Evolutionary conservation across 2,329 filamentous ascomycete species (phyloP).

Genomic region (Trichocomaceae sp.): DNA sequence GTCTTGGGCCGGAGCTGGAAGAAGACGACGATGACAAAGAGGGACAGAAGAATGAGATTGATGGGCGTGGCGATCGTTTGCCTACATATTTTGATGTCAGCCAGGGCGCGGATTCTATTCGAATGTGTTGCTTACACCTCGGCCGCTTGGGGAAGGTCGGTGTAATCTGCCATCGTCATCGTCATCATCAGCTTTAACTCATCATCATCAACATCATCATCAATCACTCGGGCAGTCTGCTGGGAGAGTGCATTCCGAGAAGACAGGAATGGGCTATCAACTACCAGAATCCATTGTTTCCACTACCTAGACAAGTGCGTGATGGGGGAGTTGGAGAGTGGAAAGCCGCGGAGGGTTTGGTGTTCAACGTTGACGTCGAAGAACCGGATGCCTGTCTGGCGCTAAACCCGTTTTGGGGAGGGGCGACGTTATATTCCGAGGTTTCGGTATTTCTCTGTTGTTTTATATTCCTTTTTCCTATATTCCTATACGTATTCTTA

Average conservation of each 20-base stretch:
- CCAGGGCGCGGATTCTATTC: neutral
- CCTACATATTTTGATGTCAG: constrained; percentile 26
- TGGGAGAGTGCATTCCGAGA: neutral
- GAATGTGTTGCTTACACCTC: constrained; percentile 30
- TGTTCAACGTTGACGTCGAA: neutral
- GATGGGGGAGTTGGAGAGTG: neutral
- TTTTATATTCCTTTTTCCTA: too few relatives aligned
- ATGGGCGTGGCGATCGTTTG: constrained; percentile 53
- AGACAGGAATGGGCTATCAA: neutral
- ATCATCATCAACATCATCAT: too few relatives aligned
- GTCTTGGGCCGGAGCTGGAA: constrained; percentile 50
- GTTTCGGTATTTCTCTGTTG: neutral
- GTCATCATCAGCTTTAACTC: too few relatives aligned
- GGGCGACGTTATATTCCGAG: neutral
- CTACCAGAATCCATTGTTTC: constrained; percentile 11
- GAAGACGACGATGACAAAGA: constrained; percentile 53
- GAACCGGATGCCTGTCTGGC: neutral
- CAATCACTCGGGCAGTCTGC: neutral
- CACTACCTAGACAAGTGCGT: neutral
- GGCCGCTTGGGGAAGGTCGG: constrained; percentile 23
- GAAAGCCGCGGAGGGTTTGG: neutral
- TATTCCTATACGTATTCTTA: too few relatives aligned
- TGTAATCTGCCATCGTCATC: constrained; percentile 20
- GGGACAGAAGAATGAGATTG: constrained; percentile 54
- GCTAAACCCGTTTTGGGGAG: neutral